A percentile compares a stretch with the other conserved stretches of the same genome.
phyloP scores from a whole-genome alignment of 2,329 filamentous ascomycete genomes.

The Colletotrichum acutatum region DNA sequence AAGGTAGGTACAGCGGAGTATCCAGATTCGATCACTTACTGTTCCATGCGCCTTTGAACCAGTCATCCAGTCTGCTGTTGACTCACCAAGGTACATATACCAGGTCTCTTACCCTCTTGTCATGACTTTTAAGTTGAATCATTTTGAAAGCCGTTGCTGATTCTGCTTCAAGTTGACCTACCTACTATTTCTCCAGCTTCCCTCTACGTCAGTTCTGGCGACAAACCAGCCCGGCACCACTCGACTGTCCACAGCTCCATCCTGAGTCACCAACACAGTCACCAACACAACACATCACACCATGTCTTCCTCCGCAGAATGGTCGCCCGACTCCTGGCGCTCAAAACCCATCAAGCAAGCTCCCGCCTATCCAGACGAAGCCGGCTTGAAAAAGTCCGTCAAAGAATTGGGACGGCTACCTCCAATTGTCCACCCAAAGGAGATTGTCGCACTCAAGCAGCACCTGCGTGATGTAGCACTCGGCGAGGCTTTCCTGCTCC shows the following conservation, averaged over 20 bases:
- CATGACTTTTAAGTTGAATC: background rate
- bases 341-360: conserved; percentile 83
- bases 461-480: conserved; percentile 86
- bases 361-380: conserved; percentile 74
- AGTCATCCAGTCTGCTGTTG: conserved; percentile 11
- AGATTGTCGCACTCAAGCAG: conserved; percentile 83
- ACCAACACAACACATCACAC: background rate
- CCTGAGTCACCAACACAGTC: background rate
- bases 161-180: background rate
- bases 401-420: conserved; percentile 76
- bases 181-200: background rate
- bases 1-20: background rate
- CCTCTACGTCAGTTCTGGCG: background rate
- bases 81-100: conserved; percentile 13
- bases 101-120: background rate
- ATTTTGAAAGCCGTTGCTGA: background rate
- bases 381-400: conserved; percentile 68
- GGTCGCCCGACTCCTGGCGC: conserved; percentile 77
- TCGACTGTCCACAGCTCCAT: background rate
- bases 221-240: background rate
- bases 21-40: conserved; percentile 27
- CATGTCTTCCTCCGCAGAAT: conserved; percentile 44
- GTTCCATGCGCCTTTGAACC: conserved; percentile 6
- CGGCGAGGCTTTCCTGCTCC: conserved; percentile 91
- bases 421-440: conserved; percentile 81